Conservation (phyloP, 148 eudicot genomes). For the Dysphania ambrosioides region DNA sequence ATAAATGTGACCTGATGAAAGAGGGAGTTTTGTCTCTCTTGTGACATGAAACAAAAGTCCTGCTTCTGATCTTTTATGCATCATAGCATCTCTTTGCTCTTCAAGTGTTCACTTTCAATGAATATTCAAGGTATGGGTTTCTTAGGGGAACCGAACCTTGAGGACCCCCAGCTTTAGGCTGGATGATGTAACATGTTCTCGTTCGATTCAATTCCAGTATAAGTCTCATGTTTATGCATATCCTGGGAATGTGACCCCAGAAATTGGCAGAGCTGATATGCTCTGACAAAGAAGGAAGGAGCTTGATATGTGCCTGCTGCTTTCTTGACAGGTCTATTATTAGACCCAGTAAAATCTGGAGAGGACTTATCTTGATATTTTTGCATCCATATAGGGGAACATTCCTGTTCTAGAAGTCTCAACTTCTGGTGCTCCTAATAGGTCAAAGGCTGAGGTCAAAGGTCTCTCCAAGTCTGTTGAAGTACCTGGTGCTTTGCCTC, state of each 20-base stretch:
- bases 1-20: background rate
- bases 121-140: constrained; percentile 62
- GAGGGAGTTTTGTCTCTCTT: background rate
- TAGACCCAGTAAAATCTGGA: constrained; percentile 77
- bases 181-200: constrained; percentile 97
- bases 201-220: constrained; percentile 87
- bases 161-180: constrained; percentile 94
- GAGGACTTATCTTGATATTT: constrained; percentile 67
- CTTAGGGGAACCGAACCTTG: constrained; percentile 85
- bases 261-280: constrained; percentile 64
- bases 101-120: background rate
- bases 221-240: constrained; percentile 88
- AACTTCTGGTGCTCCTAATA: constrained; percentile 63
- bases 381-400: constrained; percentile 58
- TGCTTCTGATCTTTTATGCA: background rate
- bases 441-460: constrained; percentile 91
- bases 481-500: constrained; percentile 93
- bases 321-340: constrained; percentile 81
- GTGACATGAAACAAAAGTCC: background rate
- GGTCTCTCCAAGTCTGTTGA: constrained; percentile 82
- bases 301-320: constrained; percentile 97
- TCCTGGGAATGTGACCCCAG: constrained; percentile 73
- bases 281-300: constrained; percentile 70
- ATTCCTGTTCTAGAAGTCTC: constrained; percentile 70
- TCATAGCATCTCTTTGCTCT: background rate